Percentiles rank a stretch among this genome's conserved stretches.
Conservation (phyloP, 2,329 filamentous ascomycete species). For the Apiospora saccharicola region DNA sequence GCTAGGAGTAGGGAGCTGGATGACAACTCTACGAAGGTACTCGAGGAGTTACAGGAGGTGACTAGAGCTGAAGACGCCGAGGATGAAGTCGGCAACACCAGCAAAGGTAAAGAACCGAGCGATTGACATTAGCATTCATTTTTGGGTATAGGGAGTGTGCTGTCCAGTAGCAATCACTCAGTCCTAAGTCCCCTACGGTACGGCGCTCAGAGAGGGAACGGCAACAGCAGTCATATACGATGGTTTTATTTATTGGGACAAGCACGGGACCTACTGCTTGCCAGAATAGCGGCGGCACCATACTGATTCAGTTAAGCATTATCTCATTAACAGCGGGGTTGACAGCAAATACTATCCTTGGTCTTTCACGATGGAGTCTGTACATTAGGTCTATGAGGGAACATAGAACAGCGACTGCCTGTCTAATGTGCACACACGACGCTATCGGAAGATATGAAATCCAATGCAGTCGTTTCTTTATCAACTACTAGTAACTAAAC, state of each 20-base stretch:
- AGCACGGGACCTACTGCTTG: not conserved
- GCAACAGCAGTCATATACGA: not conserved
- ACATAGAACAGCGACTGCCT: not conserved
- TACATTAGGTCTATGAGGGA: not conserved
- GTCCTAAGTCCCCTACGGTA: not conserved
- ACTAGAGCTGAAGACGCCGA: not conserved
- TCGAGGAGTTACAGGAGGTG: not conserved
- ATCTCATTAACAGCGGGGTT: not conserved
- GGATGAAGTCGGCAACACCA: not conserved
- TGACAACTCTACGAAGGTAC: not conserved
- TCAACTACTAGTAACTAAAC: no score
- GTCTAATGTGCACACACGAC: not conserved
- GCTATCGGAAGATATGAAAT: no score
- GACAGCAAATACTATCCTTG: not conserved
- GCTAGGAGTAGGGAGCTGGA: not conserved
- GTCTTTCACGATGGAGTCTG: not conserved
- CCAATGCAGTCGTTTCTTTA: no score
- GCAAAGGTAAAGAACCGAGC: constrained; percentile 7
- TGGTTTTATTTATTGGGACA: not conserved
- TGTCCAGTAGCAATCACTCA: not conserved
- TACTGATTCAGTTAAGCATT: not conserved
- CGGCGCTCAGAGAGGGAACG: constrained; percentile 8
- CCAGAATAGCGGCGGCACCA: not conserved
- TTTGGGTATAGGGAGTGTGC: constrained; percentile 6
- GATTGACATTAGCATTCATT: constrained; percentile 10